Conservation (phyloP, 306 rosid genomes). For the Vigna hirtella region DNA sequence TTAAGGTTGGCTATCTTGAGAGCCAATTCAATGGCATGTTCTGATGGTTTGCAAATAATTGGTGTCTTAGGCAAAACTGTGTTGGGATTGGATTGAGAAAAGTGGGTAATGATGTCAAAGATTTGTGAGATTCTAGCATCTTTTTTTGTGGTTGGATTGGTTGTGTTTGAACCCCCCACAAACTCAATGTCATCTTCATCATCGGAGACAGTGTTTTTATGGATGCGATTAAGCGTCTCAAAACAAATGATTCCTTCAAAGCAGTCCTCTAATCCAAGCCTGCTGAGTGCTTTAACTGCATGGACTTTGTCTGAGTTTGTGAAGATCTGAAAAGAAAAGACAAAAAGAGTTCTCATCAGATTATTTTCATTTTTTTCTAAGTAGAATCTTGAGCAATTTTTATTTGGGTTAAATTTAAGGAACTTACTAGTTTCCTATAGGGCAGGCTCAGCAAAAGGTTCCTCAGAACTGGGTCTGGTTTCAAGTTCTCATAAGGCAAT, state of each 20-base stretch:
- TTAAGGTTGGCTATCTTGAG: slow-evolving; percentile 79
- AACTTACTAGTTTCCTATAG: slow-evolving; percentile 77
- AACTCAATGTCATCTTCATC: slow-evolving; percentile 76
- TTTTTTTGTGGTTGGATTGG: slow-evolving; percentile 36
- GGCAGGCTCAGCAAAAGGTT: slow-evolving; percentile 80
- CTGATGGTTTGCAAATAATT: slow-evolving; percentile 86
- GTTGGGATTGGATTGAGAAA: slow-evolving; percentile 60
- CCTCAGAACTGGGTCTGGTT: slow-evolving; percentile 84
- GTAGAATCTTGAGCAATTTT: not conserved
- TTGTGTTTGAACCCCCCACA: slow-evolving; percentile 58
- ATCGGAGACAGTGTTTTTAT: slow-evolving; percentile 63
- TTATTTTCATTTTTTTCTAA: not conserved
- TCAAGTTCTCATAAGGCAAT: slow-evolving; percentile 86
- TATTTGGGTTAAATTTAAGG: not conserved
- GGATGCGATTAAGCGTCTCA: slow-evolving; percentile 85
- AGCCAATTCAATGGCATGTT: slow-evolving; percentile 72
- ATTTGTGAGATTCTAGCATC: slow-evolving; percentile 49
- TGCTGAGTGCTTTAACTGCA: slow-evolving; percentile 75
- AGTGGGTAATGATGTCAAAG: slow-evolving; percentile 82
- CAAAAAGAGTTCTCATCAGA: slow-evolving; percentile 20
- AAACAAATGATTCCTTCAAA: slow-evolving; percentile 95
- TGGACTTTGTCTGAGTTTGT: slow-evolving; percentile 91
- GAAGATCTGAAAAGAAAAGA: slow-evolving; percentile 63
- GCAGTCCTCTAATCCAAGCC: slow-evolving; percentile 90
- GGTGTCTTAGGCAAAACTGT: slow-evolving; percentile 79